phyloP scores from a whole-genome alignment of 2,329 filamentous ascomycete genomes.

The Cytospora leucostoma region DNA sequence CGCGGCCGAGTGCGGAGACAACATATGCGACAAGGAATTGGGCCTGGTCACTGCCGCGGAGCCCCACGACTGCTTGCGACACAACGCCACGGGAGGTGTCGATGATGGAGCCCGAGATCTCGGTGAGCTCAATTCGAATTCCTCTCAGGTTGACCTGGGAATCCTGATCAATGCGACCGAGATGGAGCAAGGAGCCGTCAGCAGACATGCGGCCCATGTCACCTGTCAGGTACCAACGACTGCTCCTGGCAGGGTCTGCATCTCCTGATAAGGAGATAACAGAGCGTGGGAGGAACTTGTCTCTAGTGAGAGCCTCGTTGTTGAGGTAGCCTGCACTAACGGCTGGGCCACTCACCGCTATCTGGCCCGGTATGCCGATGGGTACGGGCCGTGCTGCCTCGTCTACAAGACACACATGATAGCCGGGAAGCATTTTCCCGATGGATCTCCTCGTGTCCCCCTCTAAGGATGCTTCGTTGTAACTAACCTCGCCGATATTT shows the following conservation, averaged over 20 bases:
- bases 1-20: constrained; percentile 2
- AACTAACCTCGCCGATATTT: background rate
- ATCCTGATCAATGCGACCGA: constrained; percentile 44
- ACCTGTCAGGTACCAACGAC: too few relatives aligned
- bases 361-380: constrained; percentile 42
- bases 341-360: constrained; percentile 44
- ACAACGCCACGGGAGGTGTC: background rate
- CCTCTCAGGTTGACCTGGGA: constrained; percentile 47
- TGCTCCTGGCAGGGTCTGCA: too few relatives aligned
- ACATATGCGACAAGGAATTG: constrained; percentile 16
- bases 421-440: background rate
- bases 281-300: constrained; percentile 20
- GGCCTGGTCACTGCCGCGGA: constrained; percentile 2
- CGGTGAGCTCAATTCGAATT: constrained; percentile 39
- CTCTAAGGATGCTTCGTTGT: background rate
- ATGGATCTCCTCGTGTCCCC: background rate
- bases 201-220: too few relatives aligned
- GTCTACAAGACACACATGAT: background rate
- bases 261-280: too few relatives aligned
- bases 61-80: constrained; percentile 5
- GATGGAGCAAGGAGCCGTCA: too few relatives aligned
- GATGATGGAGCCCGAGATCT: constrained; percentile 30
- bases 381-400: constrained; percentile 32
- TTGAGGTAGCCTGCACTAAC: constrained; percentile 44
- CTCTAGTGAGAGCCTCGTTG: constrained; percentile 30